Evolutionary conservation across 2,329 filamentous ascomycete species (phyloP).

Genomic region (Fusarium phyllophilum): DNA sequence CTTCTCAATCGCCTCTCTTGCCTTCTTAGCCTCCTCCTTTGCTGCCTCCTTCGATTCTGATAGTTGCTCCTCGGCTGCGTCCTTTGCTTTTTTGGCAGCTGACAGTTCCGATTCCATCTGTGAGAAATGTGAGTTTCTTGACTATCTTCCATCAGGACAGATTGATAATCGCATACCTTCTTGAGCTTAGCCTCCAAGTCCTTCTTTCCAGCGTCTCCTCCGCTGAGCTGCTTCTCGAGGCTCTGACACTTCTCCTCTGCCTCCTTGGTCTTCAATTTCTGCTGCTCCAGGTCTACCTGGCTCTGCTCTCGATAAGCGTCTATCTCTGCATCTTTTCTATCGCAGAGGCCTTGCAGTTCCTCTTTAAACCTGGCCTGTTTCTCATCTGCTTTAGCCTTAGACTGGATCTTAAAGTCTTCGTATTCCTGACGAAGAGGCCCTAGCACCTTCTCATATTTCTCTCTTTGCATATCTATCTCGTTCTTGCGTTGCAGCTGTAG

Average conservation of each 20-base stretch:
- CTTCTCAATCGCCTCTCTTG: constrained; percentile 62
- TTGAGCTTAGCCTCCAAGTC: constrained; percentile 37
- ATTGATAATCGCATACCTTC: constrained; percentile 36
- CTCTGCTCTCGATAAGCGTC: constrained; percentile 43
- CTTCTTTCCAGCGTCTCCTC: constrained; percentile 31
- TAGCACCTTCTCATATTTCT: constrained; percentile 19
- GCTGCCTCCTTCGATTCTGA: constrained; percentile 65
- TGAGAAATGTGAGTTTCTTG: constrained; percentile 23
- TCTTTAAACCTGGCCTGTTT: constrained; percentile 8
- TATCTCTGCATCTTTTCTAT: constrained; percentile 22
- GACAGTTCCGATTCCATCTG: constrained; percentile 48
- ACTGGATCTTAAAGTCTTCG: constrained; percentile 33
- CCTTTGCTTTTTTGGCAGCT: constrained; percentile 69
- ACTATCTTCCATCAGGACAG: constrained; percentile 43
- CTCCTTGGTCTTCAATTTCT: constrained; percentile 38
- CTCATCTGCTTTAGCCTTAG: constrained; percentile 21
- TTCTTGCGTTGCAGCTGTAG: constrained; percentile 28
- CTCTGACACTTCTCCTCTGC: constrained; percentile 38
- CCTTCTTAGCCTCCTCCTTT: constrained; percentile 61
- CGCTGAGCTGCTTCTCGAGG: constrained; percentile 44
- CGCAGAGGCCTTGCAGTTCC: constrained; percentile 12
- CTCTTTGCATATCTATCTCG: constrained; percentile 28
- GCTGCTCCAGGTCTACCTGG: constrained; percentile 35
- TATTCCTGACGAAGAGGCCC: constrained; percentile 29
- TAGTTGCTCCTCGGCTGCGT: constrained; percentile 55